phyloP scores from a whole-genome alignment of 371 early-diverging fungal species.

The Apophysomyces trapeziformis region DNA sequence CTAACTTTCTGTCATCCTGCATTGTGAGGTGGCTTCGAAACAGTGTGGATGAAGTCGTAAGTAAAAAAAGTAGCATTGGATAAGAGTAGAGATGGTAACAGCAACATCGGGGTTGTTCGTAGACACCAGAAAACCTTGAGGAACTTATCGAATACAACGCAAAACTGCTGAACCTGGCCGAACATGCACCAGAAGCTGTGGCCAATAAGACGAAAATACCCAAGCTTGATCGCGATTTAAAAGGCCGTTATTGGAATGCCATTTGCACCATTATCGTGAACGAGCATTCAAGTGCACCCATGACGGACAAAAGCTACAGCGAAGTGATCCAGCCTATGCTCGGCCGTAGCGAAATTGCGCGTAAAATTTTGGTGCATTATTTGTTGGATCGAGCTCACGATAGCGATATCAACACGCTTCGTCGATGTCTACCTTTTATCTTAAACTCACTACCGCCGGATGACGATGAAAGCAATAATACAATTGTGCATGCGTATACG shows the following conservation, averaged over 20 bases:
- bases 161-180: constrained; percentile 60
- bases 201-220: constrained; percentile 35
- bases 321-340: constrained; percentile 22
- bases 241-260: constrained; percentile 38
- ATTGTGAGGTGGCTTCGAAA: constrained; percentile 44
- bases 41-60: constrained; percentile 37
- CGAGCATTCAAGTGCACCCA: constrained; percentile 31
- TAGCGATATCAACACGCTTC: constrained; percentile 46
- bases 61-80: neutral
- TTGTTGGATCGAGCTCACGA: constrained; percentile 47
- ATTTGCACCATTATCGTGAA: constrained; percentile 34
- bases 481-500: constrained; percentile 45
- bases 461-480: constrained; percentile 31
- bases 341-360: constrained; percentile 52
- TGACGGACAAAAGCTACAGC: constrained; percentile 14
- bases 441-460: constrained; percentile 40
- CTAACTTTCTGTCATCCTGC: constrained; percentile 52
- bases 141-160: constrained; percentile 51
- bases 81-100: too few species aligned
- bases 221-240: constrained; percentile 43
- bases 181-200: constrained; percentile 50
- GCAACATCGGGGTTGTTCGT: too few species aligned
- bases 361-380: constrained; percentile 61
- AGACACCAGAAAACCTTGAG: constrained; percentile 36
- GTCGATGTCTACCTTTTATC: constrained; percentile 46